Percentiles rank a stretch among this genome's conserved stretches.
phyloP scores from a whole-genome alignment of 331 rosid genomes.

The Rhamnella rubrinervis region DNA sequence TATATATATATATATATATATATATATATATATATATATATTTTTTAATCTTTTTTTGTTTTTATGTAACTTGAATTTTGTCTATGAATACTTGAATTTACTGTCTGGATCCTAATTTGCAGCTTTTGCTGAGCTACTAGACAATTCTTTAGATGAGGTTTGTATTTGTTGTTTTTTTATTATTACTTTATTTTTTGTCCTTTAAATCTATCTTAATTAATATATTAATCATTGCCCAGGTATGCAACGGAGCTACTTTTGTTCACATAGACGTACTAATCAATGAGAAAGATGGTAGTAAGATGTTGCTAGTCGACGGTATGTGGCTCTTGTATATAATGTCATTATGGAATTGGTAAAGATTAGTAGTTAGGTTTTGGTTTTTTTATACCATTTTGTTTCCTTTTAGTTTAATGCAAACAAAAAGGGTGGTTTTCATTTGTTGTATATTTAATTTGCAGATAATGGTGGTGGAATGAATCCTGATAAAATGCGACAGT shows the following conservation, averaged over 20 bases:
- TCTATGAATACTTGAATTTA: background rate
- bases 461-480: constrained; percentile 48
- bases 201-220: background rate
- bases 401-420: too few relatives aligned
- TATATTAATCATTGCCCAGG: constrained; percentile 11
- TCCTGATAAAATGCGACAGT: constrained; percentile 40
- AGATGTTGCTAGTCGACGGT: constrained; percentile 42
- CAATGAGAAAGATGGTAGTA: constrained; percentile 21
- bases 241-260: constrained; percentile 36
- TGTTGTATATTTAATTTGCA: constrained; percentile 1
- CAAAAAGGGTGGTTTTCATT: too few relatives aligned
- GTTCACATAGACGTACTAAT: constrained; percentile 25
- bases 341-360: background rate
- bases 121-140: constrained; percentile 49
- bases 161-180: background rate
- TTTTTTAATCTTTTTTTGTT: background rate
- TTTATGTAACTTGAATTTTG: background rate
- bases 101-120: background rate
- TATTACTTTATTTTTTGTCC: background rate
- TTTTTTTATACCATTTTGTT: too few relatives aligned
- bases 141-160: constrained; percentile 45
- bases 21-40: too few relatives aligned
- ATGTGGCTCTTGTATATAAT: background rate
- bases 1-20: too few relatives aligned
- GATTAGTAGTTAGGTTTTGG: too few relatives aligned